Conservation (phyloP, 164 flowering plant species). For the Liquidambar formosana region DNA sequence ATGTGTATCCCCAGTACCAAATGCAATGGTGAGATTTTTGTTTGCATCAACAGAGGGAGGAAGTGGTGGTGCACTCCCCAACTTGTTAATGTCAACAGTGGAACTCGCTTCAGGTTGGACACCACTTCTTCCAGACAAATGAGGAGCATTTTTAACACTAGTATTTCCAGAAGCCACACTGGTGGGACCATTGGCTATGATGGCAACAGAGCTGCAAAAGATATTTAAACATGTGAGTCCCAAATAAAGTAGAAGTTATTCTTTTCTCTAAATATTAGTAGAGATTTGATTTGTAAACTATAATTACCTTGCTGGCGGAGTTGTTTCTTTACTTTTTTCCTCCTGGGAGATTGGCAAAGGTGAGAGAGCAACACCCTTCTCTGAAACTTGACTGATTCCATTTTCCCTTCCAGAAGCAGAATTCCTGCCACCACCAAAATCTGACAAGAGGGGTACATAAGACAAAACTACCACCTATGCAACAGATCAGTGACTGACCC, state of each 20-base stretch:
- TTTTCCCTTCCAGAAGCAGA: slow-evolving; percentile 52
- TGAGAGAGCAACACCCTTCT: slow-evolving; percentile 34
- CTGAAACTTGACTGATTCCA: slow-evolving; percentile 39
- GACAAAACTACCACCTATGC: slow-evolving; percentile 2
- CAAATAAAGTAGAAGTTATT: neutral
- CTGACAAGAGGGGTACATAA: slow-evolving; percentile 32
- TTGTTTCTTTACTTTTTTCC: slow-evolving; percentile 39
- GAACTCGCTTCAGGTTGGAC: slow-evolving; percentile 23
- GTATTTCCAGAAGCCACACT: slow-evolving; percentile 26
- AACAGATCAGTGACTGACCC: neutral
- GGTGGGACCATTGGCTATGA: slow-evolving; percentile 43
- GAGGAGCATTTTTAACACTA: slow-evolving; percentile 22
- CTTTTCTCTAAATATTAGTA: no score
- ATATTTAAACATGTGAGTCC: neutral
- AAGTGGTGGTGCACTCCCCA: slow-evolving; percentile 18
- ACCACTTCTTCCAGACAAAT: slow-evolving; percentile 20
- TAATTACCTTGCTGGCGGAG: slow-evolving; percentile 39
- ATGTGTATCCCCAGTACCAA: slow-evolving; percentile 22
- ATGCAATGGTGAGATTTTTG: slow-evolving; percentile 12
- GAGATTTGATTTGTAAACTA: neutral
- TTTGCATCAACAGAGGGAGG: slow-evolving; percentile 14
- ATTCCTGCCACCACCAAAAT: slow-evolving; percentile 62
- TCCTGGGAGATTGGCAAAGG: slow-evolving; percentile 38
- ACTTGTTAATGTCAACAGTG: slow-evolving; percentile 13
- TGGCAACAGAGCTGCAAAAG: slow-evolving; percentile 48